phyloP scores from a whole-genome alignment of 257 asterid species.

The Solanum tacnaense region DNA sequence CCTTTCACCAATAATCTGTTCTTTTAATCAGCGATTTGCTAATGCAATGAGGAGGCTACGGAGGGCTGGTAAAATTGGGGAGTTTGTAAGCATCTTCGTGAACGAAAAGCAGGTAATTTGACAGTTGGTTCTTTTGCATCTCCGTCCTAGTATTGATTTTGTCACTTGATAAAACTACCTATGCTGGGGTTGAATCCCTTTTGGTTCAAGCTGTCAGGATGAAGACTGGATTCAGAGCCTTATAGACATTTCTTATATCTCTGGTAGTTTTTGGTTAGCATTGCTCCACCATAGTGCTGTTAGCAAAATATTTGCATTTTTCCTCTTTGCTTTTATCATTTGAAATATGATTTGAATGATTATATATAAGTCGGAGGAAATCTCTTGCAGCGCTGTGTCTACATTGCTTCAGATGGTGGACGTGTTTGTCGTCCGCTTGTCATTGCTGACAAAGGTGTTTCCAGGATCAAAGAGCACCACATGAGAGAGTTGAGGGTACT shows the following conservation, averaged over 20 bases:
- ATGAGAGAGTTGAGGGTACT: conserved; percentile 93
- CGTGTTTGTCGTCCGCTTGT: conserved; percentile 99
- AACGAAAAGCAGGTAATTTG: conserved; percentile 73
- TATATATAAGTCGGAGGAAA: not conserved
- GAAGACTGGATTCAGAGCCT: not conserved
- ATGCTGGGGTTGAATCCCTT: not conserved
- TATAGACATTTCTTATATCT: not conserved
- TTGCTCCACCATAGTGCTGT: not conserved
- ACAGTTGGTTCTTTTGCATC: not conserved
- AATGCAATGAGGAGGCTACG: conserved; percentile 69
- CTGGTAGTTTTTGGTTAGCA: not conserved
- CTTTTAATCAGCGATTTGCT: conserved; percentile 47
- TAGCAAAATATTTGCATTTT: not conserved
- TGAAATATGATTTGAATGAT: not conserved
- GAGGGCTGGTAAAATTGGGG: conserved; percentile 83
- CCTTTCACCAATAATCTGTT: not conserved
- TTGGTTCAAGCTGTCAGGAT: not conserved
- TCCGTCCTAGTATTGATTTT: not conserved
- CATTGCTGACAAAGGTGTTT: conserved; percentile 85
- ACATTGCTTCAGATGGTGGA: conserved; percentile 98
- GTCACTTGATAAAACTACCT: not conserved
- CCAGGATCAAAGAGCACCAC: conserved; percentile 91
- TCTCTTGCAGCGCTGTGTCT: conserved; percentile 73
- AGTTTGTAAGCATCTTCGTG: conserved; percentile 85
- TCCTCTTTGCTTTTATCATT: not conserved